Percentiles rank a stretch among this genome's conserved stretches.
Evolutionary conservation across 2,329 filamentous ascomycete genomes (phyloP).

Genomic region (Boeremia exigua): DNA sequence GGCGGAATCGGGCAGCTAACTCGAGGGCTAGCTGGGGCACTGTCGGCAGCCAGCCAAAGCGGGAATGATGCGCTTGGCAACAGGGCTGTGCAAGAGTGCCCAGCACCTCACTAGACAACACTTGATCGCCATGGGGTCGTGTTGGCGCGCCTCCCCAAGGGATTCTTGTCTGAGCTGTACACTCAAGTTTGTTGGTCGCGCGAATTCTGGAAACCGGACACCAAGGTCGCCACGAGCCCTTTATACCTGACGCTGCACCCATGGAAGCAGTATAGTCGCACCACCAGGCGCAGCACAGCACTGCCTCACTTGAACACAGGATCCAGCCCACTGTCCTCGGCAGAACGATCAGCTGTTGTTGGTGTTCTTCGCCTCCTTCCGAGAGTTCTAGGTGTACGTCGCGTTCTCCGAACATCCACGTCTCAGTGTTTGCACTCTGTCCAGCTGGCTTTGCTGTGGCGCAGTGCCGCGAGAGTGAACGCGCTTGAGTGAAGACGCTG

Average conservation of each 20-base stretch:
- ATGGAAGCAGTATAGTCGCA: constrained; percentile 10
- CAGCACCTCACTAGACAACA: constrained; percentile 7
- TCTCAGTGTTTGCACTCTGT: neutral
- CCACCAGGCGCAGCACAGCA: constrained; percentile 10
- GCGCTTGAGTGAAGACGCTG: neutral
- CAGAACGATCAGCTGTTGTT: constrained; percentile 6
- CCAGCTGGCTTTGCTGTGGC: constrained; percentile 16
- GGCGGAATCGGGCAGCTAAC: neutral
- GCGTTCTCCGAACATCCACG: constrained; percentile 7
- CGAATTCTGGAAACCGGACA: neutral
- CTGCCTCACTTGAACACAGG: constrained; percentile 9
- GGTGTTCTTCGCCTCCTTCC: constrained; percentile 15
- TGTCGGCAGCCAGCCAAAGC: constrained; percentile 3
- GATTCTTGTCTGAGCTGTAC: neutral
- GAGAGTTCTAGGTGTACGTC: constrained; percentile 15
- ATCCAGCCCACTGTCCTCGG: constrained; percentile 1
- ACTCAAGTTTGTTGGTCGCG: neutral
- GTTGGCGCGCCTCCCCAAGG: constrained; percentile 5
- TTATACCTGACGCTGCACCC: neutral
- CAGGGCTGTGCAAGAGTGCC: constrained; percentile 13
- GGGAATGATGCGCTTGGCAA: constrained; percentile 8
- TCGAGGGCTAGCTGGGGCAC: constrained; percentile 3
- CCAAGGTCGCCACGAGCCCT: neutral
- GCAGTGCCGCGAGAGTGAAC: constrained; percentile 1
- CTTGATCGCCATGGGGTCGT: constrained; percentile 14